Evolutionary conservation across 1,284 basidiomycete genomes (phyloP), one percentile per base, ranked within the genome.

Genomic region (Crucibulum cyathiforme): DNA sequence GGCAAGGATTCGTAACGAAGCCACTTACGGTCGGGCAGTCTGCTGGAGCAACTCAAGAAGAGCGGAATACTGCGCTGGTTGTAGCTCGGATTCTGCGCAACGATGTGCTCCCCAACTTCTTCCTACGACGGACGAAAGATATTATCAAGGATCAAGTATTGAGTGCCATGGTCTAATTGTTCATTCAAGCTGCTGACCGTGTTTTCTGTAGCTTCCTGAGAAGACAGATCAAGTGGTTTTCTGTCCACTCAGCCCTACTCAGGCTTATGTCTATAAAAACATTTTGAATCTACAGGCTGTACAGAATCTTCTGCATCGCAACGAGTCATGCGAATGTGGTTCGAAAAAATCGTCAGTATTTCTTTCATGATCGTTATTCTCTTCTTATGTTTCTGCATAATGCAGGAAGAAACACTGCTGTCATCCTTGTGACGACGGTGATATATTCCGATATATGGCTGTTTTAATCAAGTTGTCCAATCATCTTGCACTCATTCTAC

Each of bases 201-300:
- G 36, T 37, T 12, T 41, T 34, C 46, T 12, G n/a, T 54, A 95
- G 88, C 81, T 96, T 12, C 94, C 94, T 0, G 79, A 80, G 63
- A 96, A 96, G 78, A 85, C 82, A 0, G 94, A 96, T 67, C 82
- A 93, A 68, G 90, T 96, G n/a, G 92, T 95, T 7, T 95, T 96
- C 69, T 96, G 94, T 70, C 93, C 93, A 15, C 76, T 96, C 50
- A 90, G 91, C 0, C 60, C 76, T 0, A 82, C 77, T 39, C 94
- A 96, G 72, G 83, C 87, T 19, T 69, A 74, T 10, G 90, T 88
- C 0, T 96, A 96, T 75, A 90, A 86, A 64, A 81, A 84, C 3
- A 82, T 96, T 19, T 75, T 95, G 19, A 73, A 75, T 9, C 85
- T 83, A 65, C 77, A 81, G 1, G 80, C 85, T 10, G 84, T 95